These are phyloP conservation scores for Ehretia macrophylla DNA, from an alignment of 257 asterid species.

Conservation along the genomic window DNA sequence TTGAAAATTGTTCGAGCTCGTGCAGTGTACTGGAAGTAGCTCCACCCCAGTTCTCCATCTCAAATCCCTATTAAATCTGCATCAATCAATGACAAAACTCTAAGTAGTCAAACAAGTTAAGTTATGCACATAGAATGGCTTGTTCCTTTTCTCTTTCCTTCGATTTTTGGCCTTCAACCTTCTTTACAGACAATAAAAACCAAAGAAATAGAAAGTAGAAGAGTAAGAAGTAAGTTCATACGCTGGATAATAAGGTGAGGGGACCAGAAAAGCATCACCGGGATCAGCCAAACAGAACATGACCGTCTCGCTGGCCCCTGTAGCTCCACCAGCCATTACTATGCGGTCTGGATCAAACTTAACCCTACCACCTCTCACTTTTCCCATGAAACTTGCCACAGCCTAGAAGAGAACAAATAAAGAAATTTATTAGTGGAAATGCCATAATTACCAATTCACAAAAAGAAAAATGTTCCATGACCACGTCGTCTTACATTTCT, in stretches of 20 bases:
- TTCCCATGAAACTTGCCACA: slow-evolving; percentile 26
- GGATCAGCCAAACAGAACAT: slow-evolving; percentile 27
- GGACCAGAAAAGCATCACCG: slow-evolving; percentile 27
- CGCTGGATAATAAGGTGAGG: slow-evolving; percentile 33
- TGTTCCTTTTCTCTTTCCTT: too few relatives aligned
- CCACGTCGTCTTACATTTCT: slow-evolving; percentile 15
- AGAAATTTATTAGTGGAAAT: not conserved
- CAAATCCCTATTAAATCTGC: slow-evolving; percentile 22
- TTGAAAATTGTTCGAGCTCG: slow-evolving; percentile 11
- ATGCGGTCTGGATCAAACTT: slow-evolving; percentile 21
- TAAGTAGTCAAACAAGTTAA: too few relatives aligned
- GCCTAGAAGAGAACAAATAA: slow-evolving; percentile 9
- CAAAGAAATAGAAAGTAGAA: not conserved
- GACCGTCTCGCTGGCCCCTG: slow-evolving; percentile 23
- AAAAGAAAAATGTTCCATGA: not conserved
- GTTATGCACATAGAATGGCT: too few relatives aligned
- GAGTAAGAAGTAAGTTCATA: not conserved
- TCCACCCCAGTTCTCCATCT: slow-evolving; percentile 22
- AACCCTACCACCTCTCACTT: slow-evolving; percentile 25
- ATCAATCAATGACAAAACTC: not conserved
- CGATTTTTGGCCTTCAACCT: too few relatives aligned
- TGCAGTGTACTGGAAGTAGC: slow-evolving; percentile 16
- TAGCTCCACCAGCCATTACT: slow-evolving; percentile 31
- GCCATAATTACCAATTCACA: not conserved
- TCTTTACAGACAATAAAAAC: too few relatives aligned